These are phyloP conservation scores for Solanum gandarillasii DNA, from an alignment of 257 asterid genomes.

Conservation along the genomic window DNA sequence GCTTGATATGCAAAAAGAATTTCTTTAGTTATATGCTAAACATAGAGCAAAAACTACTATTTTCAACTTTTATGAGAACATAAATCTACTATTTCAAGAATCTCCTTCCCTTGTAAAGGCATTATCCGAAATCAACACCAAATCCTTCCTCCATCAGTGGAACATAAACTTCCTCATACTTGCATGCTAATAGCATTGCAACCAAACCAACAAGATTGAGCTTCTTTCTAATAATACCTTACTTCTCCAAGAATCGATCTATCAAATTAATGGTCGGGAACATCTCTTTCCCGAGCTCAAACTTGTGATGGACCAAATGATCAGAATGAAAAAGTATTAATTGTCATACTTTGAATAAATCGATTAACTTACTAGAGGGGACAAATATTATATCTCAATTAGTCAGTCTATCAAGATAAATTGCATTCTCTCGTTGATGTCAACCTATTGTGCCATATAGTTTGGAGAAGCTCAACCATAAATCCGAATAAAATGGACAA, in stretches of 20 bases:
- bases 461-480: background rate
- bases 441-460: background rate
- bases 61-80: background rate
- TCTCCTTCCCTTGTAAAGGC: background rate
- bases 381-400: background rate
- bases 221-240: background rate
- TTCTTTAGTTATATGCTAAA: too few relatives aligned
- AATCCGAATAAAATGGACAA: background rate
- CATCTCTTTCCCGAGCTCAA: background rate
- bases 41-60: background rate
- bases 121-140: background rate
- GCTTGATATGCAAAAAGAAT: background rate
- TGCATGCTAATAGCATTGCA: background rate
- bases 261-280: background rate
- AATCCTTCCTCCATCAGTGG: background rate
- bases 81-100: background rate
- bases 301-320: background rate
- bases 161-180: background rate
- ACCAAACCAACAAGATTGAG: background rate
- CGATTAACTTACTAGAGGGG: rapidly evolving
- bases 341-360: background rate
- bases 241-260: background rate
- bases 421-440: background rate
- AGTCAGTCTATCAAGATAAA: background rate
- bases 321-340: background rate